Base-by-base conservation (phyloP, 2,329 filamentous ascomycete genomes). In the Pseudocercospora vitis region DNA sequence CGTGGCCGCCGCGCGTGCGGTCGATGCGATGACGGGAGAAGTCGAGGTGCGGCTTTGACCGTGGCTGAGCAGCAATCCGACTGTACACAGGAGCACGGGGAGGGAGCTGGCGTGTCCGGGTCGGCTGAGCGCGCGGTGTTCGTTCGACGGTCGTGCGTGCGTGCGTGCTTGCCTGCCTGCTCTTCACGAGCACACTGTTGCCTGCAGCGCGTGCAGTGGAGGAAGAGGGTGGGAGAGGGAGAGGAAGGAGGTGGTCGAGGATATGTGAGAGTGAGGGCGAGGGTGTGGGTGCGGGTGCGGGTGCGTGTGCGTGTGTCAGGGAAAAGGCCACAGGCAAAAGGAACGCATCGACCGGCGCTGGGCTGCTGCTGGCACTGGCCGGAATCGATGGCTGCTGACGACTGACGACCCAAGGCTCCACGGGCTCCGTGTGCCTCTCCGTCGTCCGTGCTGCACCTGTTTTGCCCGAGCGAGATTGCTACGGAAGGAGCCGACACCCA, bases 171-270 rank as follows among this genome's bases (percentile, higher is more conserved):
- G n/a, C n/a, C n/a, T n/a, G n/a, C n/a, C 45, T 42, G 49, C 29
- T 35, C 48, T 46, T 39, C 32, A 55, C 52, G 48, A 48, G 40
- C 52, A 39, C 52, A 53, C 48, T 50, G 52, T 50, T 50, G 52
- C 52, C 52, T 48, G 48, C 52, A 55, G 52, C 26, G 48, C 42
- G 52, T 19, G 32, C 39, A 37, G 50, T 28, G 32, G 28, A 16
- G 48, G 21, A 33, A 24, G 49, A 29, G 39, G 32, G 44, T 29
- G 9, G 40, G 47, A 24, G 31, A 35, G 39, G 23, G 29, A 24
- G 35, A 37, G n/a, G 32, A 31, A 21, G 48, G 21, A 42, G 28
- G 40, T 29, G 31, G 42, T 40, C 19, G n/a, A n/a, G n/a, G n/a
- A n/a, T n/a, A n/a, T n/a, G n/a, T n/a, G n/a, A n/a, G n/a, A n/a